Evolutionary conservation across 768 basidiomycete species (phyloP).

Genomic region (Hortiboletus campestris): DNA sequence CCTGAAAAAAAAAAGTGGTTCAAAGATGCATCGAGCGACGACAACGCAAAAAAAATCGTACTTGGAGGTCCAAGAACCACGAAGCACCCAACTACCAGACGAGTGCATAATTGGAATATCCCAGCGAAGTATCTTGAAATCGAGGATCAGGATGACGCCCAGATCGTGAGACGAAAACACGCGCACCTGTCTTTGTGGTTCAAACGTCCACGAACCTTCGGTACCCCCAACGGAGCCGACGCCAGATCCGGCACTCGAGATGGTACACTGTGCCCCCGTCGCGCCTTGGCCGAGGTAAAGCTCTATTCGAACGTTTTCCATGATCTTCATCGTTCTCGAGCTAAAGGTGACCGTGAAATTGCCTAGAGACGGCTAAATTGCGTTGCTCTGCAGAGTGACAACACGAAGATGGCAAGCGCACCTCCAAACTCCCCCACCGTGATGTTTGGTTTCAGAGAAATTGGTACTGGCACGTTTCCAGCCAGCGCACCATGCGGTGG

Average conservation of each 20-base stretch:
- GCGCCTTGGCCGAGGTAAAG: slow-evolving; percentile 75
- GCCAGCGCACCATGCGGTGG: slow-evolving; percentile 36
- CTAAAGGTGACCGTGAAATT: slow-evolving; percentile 61
- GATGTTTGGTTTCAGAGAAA: slow-evolving; percentile 47
- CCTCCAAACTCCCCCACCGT: slow-evolving; percentile 32
- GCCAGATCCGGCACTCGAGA: slow-evolving; percentile 55
- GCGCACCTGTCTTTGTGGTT: slow-evolving; percentile 60
- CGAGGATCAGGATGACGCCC: not conserved
- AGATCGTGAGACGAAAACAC: not conserved
- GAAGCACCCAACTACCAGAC: slow-evolving; percentile 67
- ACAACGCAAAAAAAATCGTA: slow-evolving; percentile 33
- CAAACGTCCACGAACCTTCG: slow-evolving; percentile 79
- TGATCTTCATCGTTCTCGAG: slow-evolving; percentile 59
- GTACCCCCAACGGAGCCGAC: slow-evolving; percentile 36
- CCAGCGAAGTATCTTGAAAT: slow-evolving; percentile 70
- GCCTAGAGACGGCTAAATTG: slow-evolving; percentile 34
- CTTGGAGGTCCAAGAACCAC: slow-evolving; percentile 74
- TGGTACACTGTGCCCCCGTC: slow-evolving; percentile 68
- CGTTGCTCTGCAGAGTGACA: not conserved
- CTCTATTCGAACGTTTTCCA: slow-evolving; percentile 72
- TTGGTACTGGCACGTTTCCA: slow-evolving; percentile 51
- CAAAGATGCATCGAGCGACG: not conserved
- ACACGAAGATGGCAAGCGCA: slow-evolving; percentile 3
- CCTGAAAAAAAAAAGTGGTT: slow-evolving; percentile 29
- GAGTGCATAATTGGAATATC: slow-evolving; percentile 66